Evolutionary conservation across 139 green algal species (phyloP), one percentile per base, ranked within the genome.

Genomic region (Eudorina sp.): DNA sequence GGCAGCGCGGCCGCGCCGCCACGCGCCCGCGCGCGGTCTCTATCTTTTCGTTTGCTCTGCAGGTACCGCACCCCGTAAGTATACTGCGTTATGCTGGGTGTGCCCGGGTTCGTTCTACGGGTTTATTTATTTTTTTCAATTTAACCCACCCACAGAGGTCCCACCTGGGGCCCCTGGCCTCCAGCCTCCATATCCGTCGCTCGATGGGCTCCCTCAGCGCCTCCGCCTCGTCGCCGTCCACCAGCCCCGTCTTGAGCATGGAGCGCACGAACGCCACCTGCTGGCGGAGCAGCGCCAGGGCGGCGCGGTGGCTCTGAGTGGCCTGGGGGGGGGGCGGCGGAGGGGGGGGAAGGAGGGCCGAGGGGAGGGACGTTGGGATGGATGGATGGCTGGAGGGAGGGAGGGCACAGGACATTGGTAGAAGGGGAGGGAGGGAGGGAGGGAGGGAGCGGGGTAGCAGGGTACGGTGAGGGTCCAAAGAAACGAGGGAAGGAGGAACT

Each of bases 231-330:
- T 81, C 83, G 36, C 90, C 84, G 23, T 97, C 92, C 5, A 98
- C 74, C 90, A 98, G 94, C 43, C 96, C 94, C 48, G 73, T 80
- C 53, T 75, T 76, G 34, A 74, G 74, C 68, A 90, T 55, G 40
- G 85, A 91, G 60, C 60, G 76, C 13, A 98, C 89, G 85, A 97
- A 98, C 25, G 84, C 84, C 21, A 92, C 53, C 91, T 98, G 96
- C 87, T 97, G 93, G 13, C 93, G 83, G 46, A 98, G 93, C 68
- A 98, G 88, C 11, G 96, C 96, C 90, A 97, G 97, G 66, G 94
- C 92, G 9, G 94, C 95, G 25, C 96, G 92, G 94, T 98, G 98
- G 23, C 91, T 96, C 91, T 98, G 96, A 53, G 97, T 97, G 58
- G 95, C 95, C 58, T 86, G 1, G 60, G 58, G 11, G n/a, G 14